These are phyloP conservation scores for Fusarium humuli DNA, from an alignment of 2,329 filamentous ascomycete genomes.

Conservation along the genomic window DNA sequence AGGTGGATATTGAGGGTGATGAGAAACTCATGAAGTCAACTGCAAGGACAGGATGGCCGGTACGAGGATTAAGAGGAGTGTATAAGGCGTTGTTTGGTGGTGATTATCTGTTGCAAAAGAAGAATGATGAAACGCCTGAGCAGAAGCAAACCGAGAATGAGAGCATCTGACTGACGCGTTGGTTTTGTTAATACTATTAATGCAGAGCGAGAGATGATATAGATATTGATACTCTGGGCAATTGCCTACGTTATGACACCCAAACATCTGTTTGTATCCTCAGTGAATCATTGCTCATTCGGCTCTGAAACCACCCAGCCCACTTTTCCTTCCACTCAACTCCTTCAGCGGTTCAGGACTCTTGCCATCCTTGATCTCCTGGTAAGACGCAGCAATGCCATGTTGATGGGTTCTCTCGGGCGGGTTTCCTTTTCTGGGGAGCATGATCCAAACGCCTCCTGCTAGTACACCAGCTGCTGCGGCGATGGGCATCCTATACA, in stretches of 20 bases:
- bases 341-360: constrained; percentile 44
- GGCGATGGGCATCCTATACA: constrained; percentile 46
- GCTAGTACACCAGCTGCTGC: constrained; percentile 45
- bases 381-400: constrained; percentile 34
- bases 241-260: constrained; percentile 12
- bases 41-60: constrained; percentile 54
- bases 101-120: constrained; percentile 59
- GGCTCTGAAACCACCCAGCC: constrained; percentile 48
- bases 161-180: neutral
- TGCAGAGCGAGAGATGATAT: constrained; percentile 7
- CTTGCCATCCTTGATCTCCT: constrained; percentile 31
- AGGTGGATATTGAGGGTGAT: constrained; percentile 58
- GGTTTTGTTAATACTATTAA: constrained; percentile 7
- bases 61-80: constrained; percentile 60
- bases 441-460: constrained; percentile 47
- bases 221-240: constrained; percentile 36
- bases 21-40: constrained; percentile 49
- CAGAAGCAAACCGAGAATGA: constrained; percentile 8
- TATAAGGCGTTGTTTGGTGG: constrained; percentile 58
- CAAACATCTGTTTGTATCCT: neutral
- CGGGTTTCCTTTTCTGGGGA: constrained; percentile 29
- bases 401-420: constrained; percentile 22
- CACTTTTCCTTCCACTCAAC: constrained; percentile 49
- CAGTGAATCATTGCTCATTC: constrained; percentile 36
- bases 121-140: constrained; percentile 12